Base-by-base conservation (phyloP, 2,329 filamentous ascomycete genomes). In the Curvularia eragrostidis region DNA sequence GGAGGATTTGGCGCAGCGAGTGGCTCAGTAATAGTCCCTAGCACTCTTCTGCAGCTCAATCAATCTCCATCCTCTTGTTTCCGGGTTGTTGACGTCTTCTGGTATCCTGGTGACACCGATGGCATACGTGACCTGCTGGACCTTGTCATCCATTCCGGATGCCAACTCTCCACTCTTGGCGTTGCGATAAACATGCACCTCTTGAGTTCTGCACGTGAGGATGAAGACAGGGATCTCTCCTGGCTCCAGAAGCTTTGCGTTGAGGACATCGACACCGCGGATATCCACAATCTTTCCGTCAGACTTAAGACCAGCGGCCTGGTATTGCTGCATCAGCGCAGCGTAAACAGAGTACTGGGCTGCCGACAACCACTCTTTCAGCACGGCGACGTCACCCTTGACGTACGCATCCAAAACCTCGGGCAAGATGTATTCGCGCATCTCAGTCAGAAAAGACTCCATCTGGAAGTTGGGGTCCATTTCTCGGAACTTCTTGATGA, bases 1-100 rank as follows among this genome's bases (percentile, higher is more conserved):
- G 52, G 52, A 38, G 49, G 26, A 39, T 21, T 13, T 34, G 42
- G 30, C 23, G 9, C 19, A 21, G 44, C 38, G 58, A 62, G 34
- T 56, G 15, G 44, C 59, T 87, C 82, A 91, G 65, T 89, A 88
- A 71, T 90, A 98, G 80, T 99, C 95, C 72, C 95, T 87, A 54
- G 91, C 94, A 77, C 92, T 96, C 88, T 99, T 99, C 79, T 99
- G 95, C 83, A 99, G 87, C 82, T 99, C 95, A 74, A 99, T 98
- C 77, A 99, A 82, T 72, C 94, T 89, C 95, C 95, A 99, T 30
- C 95, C 95, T 73, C 93, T 86, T 10, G 95, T 99, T 81, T 99
- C 95, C 1, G 93, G 91, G 78, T 99, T 98, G 82, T 89, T 94
- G 67, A 98, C 94, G 68, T 99, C 95, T 75, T 99, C 95, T 2